These are phyloP conservation scores for Beauveria scarabaeidicola DNA, from an alignment of 2,329 filamentous ascomycete species.

Conservation along the genomic window DNA sequence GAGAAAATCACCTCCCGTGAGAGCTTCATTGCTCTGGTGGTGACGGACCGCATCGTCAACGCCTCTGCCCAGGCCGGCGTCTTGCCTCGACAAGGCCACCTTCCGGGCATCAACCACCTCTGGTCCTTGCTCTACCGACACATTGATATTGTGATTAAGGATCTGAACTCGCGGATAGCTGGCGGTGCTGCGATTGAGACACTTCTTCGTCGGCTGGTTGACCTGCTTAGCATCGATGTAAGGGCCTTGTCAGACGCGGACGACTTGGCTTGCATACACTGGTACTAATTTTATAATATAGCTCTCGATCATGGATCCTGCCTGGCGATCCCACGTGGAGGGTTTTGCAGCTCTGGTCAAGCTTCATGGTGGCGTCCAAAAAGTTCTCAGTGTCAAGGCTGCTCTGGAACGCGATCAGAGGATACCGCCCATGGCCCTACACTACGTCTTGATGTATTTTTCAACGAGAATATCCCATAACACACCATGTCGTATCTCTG, in stretches of 20 bases:
- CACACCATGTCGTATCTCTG: neutral
- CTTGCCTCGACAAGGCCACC: slow-evolving; percentile 1
- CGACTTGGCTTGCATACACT: neutral
- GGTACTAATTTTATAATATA: neutral
- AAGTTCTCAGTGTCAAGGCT: neutral
- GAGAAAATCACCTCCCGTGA: neutral
- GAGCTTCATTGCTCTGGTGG: slow-evolving; percentile 3
- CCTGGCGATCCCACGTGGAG: slow-evolving; percentile 5
- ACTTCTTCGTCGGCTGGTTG: neutral
- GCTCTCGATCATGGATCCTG: slow-evolving; percentile 7
- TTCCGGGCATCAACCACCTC: slow-evolving; percentile 3
- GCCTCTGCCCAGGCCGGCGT: neutral
- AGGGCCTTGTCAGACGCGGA: neutral
- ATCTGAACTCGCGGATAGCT: slow-evolving; percentile 7
- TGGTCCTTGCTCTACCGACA: slow-evolving; percentile 6
- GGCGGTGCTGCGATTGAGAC: neutral
- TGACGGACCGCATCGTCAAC: slow-evolving; percentile 10
- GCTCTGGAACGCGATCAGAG: neutral
- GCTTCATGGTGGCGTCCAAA: slow-evolving; percentile 6
- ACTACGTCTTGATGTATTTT: slow-evolving; percentile 7
- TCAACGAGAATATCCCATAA: too few relatives aligned
- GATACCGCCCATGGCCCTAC: neutral
- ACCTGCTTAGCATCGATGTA: slow-evolving; percentile 6
- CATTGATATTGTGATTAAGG: slow-evolving; percentile 2
- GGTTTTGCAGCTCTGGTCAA: slow-evolving; percentile 7